Conservation (phyloP, 2,329 filamentous ascomycete species). For the Tolypocladium album region DNA sequence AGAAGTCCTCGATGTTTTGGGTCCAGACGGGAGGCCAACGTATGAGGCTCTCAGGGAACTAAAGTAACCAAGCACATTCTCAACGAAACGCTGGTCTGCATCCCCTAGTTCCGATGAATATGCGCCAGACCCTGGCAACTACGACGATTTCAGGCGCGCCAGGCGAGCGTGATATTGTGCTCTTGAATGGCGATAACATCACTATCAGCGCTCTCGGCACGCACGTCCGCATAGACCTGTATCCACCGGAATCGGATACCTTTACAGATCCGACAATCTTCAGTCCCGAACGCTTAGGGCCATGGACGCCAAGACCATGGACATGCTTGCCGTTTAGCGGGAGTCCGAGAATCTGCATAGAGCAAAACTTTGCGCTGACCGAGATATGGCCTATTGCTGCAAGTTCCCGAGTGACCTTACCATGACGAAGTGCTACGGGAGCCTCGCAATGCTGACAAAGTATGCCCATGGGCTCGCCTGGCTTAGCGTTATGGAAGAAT, state of each 20-base stretch:
- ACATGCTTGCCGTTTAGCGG: constrained; percentile 64
- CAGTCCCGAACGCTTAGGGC: constrained; percentile 55
- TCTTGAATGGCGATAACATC: constrained; percentile 56
- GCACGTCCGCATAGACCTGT: constrained; percentile 58
- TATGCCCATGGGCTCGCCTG: constrained; percentile 31
- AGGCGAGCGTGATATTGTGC: constrained; percentile 50
- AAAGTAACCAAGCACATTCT: constrained; percentile 69
- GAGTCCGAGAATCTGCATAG: constrained; percentile 62
- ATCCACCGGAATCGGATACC: constrained; percentile 38
- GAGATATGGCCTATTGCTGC: too few species aligned
- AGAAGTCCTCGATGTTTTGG: constrained; percentile 60
- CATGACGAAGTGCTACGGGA: background rate
- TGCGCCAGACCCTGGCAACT: constrained; percentile 39
- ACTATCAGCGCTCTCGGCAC: constrained; percentile 59
- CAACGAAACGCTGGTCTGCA: constrained; percentile 70
- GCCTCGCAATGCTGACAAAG: background rate
- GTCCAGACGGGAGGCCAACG: constrained; percentile 18
- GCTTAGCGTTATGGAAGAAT: constrained; percentile 49
- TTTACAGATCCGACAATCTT: constrained; percentile 39
- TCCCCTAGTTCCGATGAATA: constrained; percentile 52
- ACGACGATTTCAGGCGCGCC: constrained; percentile 4
- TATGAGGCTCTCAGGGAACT: constrained; percentile 67
- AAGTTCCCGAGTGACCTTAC: too few species aligned
- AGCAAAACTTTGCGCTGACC: too few species aligned
- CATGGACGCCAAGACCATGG: constrained; percentile 55